Percentiles rank a stretch among this genome's conserved stretches.
phyloP scores from a whole-genome alignment of 2,329 filamentous ascomycete genomes.

The Cladophialophora yegresii region DNA sequence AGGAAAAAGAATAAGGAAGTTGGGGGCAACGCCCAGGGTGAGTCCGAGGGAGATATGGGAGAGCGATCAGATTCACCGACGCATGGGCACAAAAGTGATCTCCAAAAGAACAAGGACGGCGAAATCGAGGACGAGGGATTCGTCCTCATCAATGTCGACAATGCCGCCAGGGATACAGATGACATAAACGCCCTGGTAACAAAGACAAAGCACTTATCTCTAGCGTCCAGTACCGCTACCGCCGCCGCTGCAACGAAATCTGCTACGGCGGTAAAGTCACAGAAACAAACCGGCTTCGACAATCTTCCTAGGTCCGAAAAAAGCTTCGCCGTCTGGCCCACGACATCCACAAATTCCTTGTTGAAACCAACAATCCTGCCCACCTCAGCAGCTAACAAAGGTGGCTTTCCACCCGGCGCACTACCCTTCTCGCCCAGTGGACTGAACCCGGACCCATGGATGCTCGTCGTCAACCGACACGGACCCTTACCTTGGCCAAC shows the following conservation, averaged over 20 bases:
- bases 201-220: neutral
- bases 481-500: neutral
- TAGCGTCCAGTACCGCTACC: neutral
- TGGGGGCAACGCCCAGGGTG: neutral
- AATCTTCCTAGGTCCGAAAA: conserved; percentile 1
- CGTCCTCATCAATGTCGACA: neutral
- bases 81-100: neutral
- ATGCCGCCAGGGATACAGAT: neutral
- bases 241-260: neutral
- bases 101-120: neutral
- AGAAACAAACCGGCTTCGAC: conserved; percentile 14
- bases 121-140: conserved; percentile 4
- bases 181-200: neutral
- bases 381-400: neutral
- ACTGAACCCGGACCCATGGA: conserved; percentile 9
- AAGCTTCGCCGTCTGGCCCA: conserved; percentile 1
- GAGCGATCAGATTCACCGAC: neutral
- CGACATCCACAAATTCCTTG: neutral
- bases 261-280: neutral
- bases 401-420: neutral
- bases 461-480: conserved; percentile 11
- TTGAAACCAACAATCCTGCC: neutral
- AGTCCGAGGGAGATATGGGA: neutral
- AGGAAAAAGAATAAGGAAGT: conserved; percentile 18
- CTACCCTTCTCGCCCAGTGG: neutral